Evolutionary conservation across 2,329 filamentous ascomycete species (phyloP).

Genomic region (Cadophora luteo-olivacea): DNA sequence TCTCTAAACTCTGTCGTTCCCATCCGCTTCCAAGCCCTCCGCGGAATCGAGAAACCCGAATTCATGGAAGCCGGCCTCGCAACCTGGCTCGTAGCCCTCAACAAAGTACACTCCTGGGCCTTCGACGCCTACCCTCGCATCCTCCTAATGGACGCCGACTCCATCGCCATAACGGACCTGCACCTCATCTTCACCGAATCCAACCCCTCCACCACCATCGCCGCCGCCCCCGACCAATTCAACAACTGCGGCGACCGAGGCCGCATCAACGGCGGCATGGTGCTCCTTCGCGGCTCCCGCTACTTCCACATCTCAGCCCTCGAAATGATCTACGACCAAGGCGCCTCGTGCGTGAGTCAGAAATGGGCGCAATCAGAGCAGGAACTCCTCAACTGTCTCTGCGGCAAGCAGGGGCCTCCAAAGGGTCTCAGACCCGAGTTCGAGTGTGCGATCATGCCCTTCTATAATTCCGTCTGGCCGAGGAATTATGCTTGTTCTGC

Average conservation of each 20-base stretch:
- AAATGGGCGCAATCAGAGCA: conserved; percentile 24
- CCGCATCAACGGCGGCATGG: conserved; percentile 24
- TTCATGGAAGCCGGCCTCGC: conserved; percentile 21
- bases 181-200: conserved; percentile 24
- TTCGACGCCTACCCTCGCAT: conserved; percentile 27
- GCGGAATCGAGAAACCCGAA: conserved; percentile 18
- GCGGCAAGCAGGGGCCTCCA: conserved; percentile 7
- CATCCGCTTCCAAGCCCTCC: conserved; percentile 21
- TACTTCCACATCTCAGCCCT: conserved; percentile 26
- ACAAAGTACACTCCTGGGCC: conserved; percentile 26
- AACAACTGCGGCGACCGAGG: conserved; percentile 19
- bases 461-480: conserved; percentile 24
- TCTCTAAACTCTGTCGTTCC: conserved; percentile 20
- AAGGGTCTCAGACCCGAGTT: conserved; percentile 17
- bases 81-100: conserved; percentile 22
- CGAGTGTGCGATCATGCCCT: conserved; percentile 22
- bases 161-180: conserved; percentile 20
- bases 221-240: conserved; percentile 20
- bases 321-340: conserved; percentile 23
- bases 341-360: conserved; percentile 14
- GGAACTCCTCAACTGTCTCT: conserved; percentile 27
- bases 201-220: not conserved
- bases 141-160: conserved; percentile 25
- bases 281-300: conserved; percentile 18
- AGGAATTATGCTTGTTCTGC: conserved; percentile 19